A percentile compares a stretch with the other conserved stretches of the same genome.
Evolutionary conservation across 1,139 yeast genomes (phyloP).

Genomic region (Debaryomycetaceae sp.): DNA sequence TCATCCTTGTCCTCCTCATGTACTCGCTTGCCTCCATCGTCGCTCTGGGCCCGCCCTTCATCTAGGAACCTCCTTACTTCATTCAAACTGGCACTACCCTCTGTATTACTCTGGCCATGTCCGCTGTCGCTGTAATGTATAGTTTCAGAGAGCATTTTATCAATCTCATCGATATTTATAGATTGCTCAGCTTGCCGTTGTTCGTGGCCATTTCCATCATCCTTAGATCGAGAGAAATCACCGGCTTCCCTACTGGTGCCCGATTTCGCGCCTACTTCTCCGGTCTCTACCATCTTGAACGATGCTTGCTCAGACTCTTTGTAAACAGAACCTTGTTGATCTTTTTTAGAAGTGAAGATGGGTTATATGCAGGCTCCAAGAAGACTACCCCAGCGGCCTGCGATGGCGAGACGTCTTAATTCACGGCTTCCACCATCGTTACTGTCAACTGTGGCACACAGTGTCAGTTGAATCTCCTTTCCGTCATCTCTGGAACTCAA

Average conservation of each 20-base stretch:
- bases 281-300: neutral
- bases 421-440: too few species aligned
- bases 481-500: too few species aligned
- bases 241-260: neutral
- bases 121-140: slow-evolving; percentile 7
- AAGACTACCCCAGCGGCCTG: too few species aligned
- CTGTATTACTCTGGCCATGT: neutral
- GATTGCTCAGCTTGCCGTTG: slow-evolving; percentile 5
- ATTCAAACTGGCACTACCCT: neutral
- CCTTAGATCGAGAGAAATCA: slow-evolving; percentile 4
- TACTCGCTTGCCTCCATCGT: neutral
- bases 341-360: neutral
- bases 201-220: neutral
- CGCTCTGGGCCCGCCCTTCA: neutral
- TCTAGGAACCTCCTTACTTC: neutral
- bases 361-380: neutral
- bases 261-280: neutral
- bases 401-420: too few species aligned
- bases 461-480: too few species aligned
- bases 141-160: slow-evolving; percentile 15
- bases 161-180: slow-evolving; percentile 14
- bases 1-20: neutral
- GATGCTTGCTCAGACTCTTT: neutral
- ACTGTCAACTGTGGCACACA: too few species aligned
- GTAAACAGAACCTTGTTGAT: neutral